Evolutionary conservation across 1,139 yeast species (phyloP).

Genomic region (Pichia inconspicua): DNA sequence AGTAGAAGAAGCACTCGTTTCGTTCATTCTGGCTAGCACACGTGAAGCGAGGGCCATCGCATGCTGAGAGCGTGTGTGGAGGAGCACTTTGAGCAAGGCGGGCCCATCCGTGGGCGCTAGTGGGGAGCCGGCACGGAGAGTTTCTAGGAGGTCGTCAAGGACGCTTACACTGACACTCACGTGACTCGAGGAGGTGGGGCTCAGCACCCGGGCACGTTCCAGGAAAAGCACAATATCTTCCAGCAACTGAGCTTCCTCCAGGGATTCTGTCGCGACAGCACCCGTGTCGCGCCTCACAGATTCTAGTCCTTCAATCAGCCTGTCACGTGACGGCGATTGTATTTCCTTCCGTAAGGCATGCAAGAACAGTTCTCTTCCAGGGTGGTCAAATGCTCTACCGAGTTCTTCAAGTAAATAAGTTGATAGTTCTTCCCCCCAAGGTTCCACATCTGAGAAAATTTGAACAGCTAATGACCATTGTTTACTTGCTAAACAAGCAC

Average conservation of each 20-base stretch:
- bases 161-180: no score
- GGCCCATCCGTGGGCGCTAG: neutral
- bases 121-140: neutral
- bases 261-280: conserved; percentile 4
- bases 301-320: conserved; percentile 12
- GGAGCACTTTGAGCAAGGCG: neutral
- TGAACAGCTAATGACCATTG: neutral
- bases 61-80: neutral
- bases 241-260: conserved; percentile 20
- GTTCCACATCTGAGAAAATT: neutral
- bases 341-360: conserved; percentile 7
- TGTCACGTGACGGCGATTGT: conserved; percentile 11
- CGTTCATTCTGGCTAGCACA: neutral
- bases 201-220: conserved; percentile 5
- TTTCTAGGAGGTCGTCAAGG: conserved; percentile 16
- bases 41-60: neutral
- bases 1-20: no score
- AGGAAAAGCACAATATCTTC: conserved; percentile 15
- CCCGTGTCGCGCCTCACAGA: conserved; percentile 4
- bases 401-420: conserved; percentile 8
- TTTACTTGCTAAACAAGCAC: neutral
- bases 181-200: no score
- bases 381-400: conserved; percentile 12
- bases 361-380: conserved; percentile 21
- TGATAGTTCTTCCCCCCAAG: no score